Conservation (phyloP, 192 early-diverging fungal species). For the Nowakowskiella sp. region DNA sequence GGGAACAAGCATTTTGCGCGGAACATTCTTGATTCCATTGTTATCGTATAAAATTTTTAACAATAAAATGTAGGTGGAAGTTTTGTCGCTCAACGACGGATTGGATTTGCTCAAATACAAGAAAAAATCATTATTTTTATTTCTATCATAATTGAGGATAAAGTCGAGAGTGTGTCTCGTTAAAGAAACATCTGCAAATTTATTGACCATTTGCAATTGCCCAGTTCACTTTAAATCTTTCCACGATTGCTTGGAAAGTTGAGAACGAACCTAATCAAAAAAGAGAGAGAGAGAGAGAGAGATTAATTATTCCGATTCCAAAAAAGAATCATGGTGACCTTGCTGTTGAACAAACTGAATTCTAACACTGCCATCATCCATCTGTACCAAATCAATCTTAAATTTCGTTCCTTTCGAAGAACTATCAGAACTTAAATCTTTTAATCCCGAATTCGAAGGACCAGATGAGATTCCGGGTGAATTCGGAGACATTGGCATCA, state of each 20-base stretch:
- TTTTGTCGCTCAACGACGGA: too few species aligned
- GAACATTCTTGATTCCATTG: too few species aligned
- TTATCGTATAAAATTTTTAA: too few species aligned
- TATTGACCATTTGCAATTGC: too few species aligned
- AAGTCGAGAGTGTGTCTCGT: too few species aligned
- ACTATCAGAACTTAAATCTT: conserved; percentile 5
- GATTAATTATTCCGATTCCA: background rate
- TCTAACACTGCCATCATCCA: conserved; percentile 1
- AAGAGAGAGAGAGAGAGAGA: background rate
- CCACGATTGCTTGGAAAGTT: conserved; percentile 16
- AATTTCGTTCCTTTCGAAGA: conserved; percentile 20
- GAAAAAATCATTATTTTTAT: too few species aligned
- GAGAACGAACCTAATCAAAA: conserved; percentile 18
- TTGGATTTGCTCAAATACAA: too few species aligned
- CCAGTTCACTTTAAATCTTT: conserved; percentile 14
- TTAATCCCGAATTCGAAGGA: conserved; percentile 6
- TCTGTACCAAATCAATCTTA: conserved; percentile 28
- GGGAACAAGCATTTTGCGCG: too few species aligned
- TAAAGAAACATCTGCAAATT: too few species aligned
- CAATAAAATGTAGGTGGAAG: too few species aligned
- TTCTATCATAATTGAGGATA: too few species aligned
- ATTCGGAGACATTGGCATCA: background rate
- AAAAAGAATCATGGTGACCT: conserved; percentile 21
- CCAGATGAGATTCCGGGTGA: background rate
- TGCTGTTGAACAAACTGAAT: conserved; percentile 37